Base-by-base conservation (phyloP, 495 filamentous ascomycete genomes). In the Melanomma pulvis-pyrius region DNA sequence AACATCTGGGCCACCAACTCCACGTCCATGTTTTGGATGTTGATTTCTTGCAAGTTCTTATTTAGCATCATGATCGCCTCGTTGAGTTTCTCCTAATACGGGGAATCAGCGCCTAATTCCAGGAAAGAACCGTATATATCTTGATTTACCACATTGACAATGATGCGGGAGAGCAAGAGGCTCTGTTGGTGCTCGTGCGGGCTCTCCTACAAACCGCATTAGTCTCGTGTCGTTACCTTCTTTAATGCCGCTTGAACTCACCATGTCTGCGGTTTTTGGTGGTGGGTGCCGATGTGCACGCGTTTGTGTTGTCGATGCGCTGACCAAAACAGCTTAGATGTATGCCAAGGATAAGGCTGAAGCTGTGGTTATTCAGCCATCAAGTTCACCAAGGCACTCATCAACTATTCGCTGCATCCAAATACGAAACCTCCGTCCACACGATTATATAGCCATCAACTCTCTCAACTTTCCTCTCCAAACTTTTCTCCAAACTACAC, bases 1-100 rank as follows among this genome's bases (percentile, higher is more conserved):
- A 98, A 98, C 94, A 98, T 98, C 77, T 98, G 94, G 8, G 94
- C 92, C 2, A 98, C 94, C 9, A 98, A 82, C 79, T 98, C 94
- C 5, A 97, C 91, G 74, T 98, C 93, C 92, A 97, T 96, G 71
- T 98, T 98, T 69, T 96, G 90, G 36, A 96, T 88, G 74, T 97
- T 98, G 84, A 97, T 96, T 70, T 97, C 92, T 91, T 97, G 67
- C 4, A 98, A 87, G 44, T 84, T 88, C 75, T 91, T 93, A 78
- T 97, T 98, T 83, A 98, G 84, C 7, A 90, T 86, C 79, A 96
- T 87, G 44, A 98, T 82, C 0, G 94, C 87, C 77, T 98, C 94
- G 71, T 98, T 98, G 58, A 98, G 87, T 79, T 98, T 98, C 79
- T 98, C 96, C 94, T 98, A 61, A n/a, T 41, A 34, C 2, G 61